Evolutionary conservation across 192 early-diverging fungal species (phyloP).

Genomic region (Mortierella claussenii): DNA sequence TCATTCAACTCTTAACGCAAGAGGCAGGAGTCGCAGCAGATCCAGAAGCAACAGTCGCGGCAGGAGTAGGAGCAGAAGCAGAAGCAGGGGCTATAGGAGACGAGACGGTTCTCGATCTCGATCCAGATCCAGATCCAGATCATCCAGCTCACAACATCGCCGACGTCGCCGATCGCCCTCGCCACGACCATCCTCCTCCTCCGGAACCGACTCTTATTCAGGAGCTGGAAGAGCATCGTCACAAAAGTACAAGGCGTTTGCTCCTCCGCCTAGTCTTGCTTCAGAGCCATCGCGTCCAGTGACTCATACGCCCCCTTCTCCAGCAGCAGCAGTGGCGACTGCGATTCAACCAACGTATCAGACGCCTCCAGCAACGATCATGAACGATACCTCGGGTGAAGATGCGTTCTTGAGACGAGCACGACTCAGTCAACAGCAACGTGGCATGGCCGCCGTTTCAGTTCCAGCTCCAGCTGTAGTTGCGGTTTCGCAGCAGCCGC

Average conservation of each 20-base stretch:
- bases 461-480: background rate
- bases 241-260: conserved; percentile 43
- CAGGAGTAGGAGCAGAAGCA: background rate
- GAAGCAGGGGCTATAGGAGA: background rate
- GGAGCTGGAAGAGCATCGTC: background rate
- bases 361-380: conserved; percentile 24
- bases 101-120: background rate
- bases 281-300: background rate
- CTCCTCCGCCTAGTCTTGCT: conserved; percentile 38
- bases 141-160: conserved; percentile 1
- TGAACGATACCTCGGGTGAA: conserved; percentile 69
- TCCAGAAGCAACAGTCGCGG: background rate
- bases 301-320: background rate
- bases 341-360: no score
- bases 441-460: background rate
- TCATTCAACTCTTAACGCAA: conserved; percentile 8
- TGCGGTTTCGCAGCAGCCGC: background rate
- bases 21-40: conserved; percentile 6
- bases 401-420: conserved; percentile 74
- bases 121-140: background rate
- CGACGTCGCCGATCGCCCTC: background rate
- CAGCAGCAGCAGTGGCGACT: background rate
- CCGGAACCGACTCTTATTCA: background rate
- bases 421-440: conserved; percentile 51
- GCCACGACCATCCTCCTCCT: no score